Conservation (phyloP, 1,284 basidiomycete genomes). For the Cryptococcus depauperatus region DNA sequence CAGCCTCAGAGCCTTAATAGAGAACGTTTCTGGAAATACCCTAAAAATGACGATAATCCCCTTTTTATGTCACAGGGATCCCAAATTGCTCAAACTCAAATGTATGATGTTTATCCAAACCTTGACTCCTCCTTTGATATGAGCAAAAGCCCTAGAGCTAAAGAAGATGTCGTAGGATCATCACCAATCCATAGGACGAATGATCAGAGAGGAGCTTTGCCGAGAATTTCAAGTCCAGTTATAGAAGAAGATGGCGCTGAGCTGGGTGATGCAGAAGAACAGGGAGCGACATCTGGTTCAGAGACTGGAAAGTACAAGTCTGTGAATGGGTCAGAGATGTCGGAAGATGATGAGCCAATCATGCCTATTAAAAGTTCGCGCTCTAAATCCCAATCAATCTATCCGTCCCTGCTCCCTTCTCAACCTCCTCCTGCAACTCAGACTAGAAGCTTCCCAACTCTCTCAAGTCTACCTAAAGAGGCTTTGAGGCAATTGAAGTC, state of each 20-base stretch:
- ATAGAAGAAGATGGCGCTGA: constrained; percentile 5
- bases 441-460: constrained; percentile 9
- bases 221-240: constrained; percentile 11
- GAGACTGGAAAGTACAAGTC: not conserved
- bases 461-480: constrained; percentile 10
- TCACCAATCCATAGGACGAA: not conserved
- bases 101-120: constrained; percentile 18
- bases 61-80: constrained; percentile 28
- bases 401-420: not conserved
- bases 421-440: constrained; percentile 6
- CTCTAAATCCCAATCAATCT: not conserved
- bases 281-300: not conserved
- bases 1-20: constrained; percentile 11
- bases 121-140: constrained; percentile 17
- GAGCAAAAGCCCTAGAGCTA: constrained; percentile 1
- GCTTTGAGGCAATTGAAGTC: constrained; percentile 7
- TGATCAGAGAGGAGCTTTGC: constrained; percentile 1
- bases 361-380: constrained; percentile 1
- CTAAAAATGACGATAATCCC: constrained; percentile 6
- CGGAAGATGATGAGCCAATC: not conserved
- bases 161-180: not conserved
- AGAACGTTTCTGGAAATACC: not conserved
- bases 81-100: constrained; percentile 24
- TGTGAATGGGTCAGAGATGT: not conserved
- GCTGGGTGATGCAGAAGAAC: not conserved